These are phyloP conservation scores for Puccinia polysora DNA, from an alignment of 1,284 basidiomycete genomes.

Conservation along the genomic window DNA sequence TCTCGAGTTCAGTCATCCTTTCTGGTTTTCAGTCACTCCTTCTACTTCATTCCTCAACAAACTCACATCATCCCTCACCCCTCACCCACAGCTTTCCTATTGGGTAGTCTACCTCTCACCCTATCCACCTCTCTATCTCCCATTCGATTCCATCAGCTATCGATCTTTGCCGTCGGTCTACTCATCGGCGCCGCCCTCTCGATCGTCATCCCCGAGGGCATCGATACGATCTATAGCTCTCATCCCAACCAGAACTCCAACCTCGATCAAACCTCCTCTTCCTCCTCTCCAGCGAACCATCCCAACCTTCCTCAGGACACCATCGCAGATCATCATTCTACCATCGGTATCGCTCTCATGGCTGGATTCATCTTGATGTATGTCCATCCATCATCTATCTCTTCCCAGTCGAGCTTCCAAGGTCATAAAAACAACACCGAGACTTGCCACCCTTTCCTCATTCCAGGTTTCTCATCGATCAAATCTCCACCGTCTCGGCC, in stretches of 20 bases:
- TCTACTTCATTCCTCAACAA: background rate
- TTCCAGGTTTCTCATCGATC: constrained; percentile 46
- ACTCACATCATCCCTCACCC: background rate
- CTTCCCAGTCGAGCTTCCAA: constrained; percentile 55
- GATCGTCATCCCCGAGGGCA: constrained; percentile 75
- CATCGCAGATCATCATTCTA: constrained; percentile 49
- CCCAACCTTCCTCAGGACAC: background rate
- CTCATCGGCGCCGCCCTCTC: constrained; percentile 81
- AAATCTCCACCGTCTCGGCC: constrained; percentile 53
- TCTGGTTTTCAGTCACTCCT: background rate
- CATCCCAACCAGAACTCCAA: background rate
- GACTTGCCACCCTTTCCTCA: constrained; percentile 44
- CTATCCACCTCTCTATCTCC: constrained; percentile 22
- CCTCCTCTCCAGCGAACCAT: background rate
- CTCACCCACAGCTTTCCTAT: constrained; percentile 1
- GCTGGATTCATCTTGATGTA: constrained; percentile 80
- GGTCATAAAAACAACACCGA: background rate
- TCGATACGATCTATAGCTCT: constrained; percentile 30
- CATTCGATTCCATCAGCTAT: constrained; percentile 53
- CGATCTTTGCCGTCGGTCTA: constrained; percentile 72
- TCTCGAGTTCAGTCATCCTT: constrained; percentile 22
- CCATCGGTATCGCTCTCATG: constrained; percentile 69
- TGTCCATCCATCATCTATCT: constrained; percentile 63
- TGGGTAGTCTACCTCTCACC: constrained; percentile 19
- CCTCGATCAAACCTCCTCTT: background rate